Conservation (phyloP, 73 alveolate species). For the Tetrahymena elliotti region DNA sequence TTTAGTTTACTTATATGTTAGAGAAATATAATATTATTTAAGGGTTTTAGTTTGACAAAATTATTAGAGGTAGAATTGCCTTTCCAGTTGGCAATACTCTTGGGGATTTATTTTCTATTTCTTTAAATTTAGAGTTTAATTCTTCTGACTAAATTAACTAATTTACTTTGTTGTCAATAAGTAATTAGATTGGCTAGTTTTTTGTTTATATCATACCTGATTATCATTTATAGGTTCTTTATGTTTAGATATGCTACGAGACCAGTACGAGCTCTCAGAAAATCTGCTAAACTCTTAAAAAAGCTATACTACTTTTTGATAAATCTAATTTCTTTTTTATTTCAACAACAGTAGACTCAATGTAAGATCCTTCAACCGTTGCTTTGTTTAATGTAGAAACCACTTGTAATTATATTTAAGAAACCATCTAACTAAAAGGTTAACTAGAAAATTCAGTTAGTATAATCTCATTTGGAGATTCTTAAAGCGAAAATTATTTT, state of each 20-base stretch:
- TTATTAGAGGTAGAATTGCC: background rate
- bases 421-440: background rate
- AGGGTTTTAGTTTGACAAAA: background rate
- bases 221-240: too few species aligned
- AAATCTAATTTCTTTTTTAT: background rate
- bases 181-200: too few species aligned
- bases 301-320: background rate
- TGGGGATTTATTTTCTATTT: background rate
- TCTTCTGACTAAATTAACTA: background rate
- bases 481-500: background rate
- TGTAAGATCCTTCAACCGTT: background rate
- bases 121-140: background rate
- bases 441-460: too few species aligned
- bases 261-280: too few species aligned
- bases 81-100: too few species aligned
- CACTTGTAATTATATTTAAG: background rate
- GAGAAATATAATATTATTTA: too few species aligned
- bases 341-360: background rate
- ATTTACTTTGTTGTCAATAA: too few species aligned
- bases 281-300: background rate
- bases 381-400: background rate
- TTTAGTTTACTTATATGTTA: background rate
- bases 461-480: background rate
- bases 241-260: background rate
- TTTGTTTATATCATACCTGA: background rate